Evolutionary conservation across 2,329 filamentous ascomycete genomes (phyloP).

Genomic region (Orbilia blumenaviensis): DNA sequence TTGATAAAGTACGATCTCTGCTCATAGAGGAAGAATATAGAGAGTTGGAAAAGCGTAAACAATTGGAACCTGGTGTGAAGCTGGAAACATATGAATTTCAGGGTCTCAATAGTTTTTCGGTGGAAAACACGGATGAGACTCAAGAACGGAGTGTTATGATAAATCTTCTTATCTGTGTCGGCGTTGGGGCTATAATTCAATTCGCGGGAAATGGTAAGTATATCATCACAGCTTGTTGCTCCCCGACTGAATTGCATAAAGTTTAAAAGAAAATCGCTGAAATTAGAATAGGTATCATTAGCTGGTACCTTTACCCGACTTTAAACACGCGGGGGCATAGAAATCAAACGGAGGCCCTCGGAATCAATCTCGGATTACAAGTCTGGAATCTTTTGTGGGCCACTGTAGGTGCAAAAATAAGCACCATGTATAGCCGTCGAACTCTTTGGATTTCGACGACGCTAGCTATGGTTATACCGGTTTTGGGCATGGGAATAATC

Average conservation of each 20-base stretch:
- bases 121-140: too few species aligned
- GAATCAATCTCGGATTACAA: slow-evolving; percentile 19
- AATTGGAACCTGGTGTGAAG: too few species aligned
- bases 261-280: not conserved
- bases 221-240: too few species aligned
- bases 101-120: too few species aligned
- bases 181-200: slow-evolving; percentile 26
- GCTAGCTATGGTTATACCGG: slow-evolving; percentile 65
- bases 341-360: not conserved
- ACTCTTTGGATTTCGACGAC: slow-evolving; percentile 67
- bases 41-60: too few species aligned
- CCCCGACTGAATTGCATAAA: too few species aligned
- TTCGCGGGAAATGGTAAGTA: slow-evolving; percentile 33
- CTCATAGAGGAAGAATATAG: too few species aligned
- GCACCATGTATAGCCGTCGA: slow-evolving; percentile 65
- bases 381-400: not conserved
- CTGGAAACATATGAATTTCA: too few species aligned
- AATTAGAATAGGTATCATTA: slow-evolving; percentile 10
- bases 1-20: too few species aligned
- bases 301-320: slow-evolving; percentile 27
- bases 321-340: not conserved
- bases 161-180: slow-evolving; percentile 1
- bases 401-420: slow-evolving; percentile 4
- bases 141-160: too few species aligned
- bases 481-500: slow-evolving; percentile 66